phyloP scores from a whole-genome alignment of 1,139 yeast genomes.

The Schwanniomyces etchellsii region DNA sequence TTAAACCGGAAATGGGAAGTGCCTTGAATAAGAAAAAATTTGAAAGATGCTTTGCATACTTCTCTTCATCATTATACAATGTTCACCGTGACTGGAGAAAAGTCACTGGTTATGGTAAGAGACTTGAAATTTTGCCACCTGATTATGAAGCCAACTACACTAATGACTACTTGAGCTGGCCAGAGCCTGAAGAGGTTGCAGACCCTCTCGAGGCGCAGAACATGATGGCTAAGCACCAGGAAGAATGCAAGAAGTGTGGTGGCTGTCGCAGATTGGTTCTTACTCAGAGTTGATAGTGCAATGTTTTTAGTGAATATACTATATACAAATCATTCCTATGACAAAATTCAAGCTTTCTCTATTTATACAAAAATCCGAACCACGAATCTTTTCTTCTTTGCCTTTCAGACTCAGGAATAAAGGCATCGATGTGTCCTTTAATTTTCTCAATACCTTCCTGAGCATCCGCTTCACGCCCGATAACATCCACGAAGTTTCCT shows the following conservation, averaged over 20 bases:
- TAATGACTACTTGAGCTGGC: slow-evolving; percentile 47
- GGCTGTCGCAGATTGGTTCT: slow-evolving; percentile 43
- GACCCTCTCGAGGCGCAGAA: slow-evolving; percentile 45
- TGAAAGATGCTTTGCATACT: slow-evolving; percentile 51
- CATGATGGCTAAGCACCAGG: slow-evolving; percentile 42
- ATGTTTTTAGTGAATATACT: neutral
- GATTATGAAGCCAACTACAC: slow-evolving; percentile 47
- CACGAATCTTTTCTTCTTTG: slow-evolving; percentile 52
- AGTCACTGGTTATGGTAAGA: slow-evolving; percentile 51
- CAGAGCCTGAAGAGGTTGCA: slow-evolving; percentile 40
- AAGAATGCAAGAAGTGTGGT: slow-evolving; percentile 41
- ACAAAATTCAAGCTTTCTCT: slow-evolving; percentile 4
- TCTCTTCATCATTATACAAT: slow-evolving; percentile 47
- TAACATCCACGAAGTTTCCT: slow-evolving; percentile 88
- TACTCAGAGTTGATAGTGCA: slow-evolving; percentile 2
- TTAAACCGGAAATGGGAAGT: slow-evolving; percentile 44
- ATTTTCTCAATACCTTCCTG: slow-evolving; percentile 76
- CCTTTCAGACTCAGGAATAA: slow-evolving; percentile 62
- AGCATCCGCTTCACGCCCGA: slow-evolving; percentile 86
- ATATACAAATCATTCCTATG: neutral
- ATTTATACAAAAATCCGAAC: slow-evolving; percentile 50
- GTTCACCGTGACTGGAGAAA: slow-evolving; percentile 55
- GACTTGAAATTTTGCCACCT: slow-evolving; percentile 46
- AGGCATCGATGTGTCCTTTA: slow-evolving; percentile 69
- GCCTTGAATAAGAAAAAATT: slow-evolving; percentile 41